These are phyloP conservation scores for Emmonsiellopsis sp. DNA, from an alignment of 2,329 filamentous ascomycete genomes.

Conservation along the genomic window DNA sequence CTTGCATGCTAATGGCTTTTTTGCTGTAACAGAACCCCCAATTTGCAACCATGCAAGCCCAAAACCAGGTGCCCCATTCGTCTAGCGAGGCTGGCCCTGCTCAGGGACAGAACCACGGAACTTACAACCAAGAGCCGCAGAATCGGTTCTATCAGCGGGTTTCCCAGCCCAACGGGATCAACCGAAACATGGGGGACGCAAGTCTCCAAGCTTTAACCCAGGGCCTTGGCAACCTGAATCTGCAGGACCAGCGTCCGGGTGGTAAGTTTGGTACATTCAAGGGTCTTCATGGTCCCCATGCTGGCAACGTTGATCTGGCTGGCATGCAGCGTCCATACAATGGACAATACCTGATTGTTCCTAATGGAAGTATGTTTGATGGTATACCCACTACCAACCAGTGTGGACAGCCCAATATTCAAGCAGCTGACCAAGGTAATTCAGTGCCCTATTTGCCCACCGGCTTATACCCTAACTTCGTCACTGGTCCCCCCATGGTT, in stretches of 20 bases:
- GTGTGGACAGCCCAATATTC: conserved; percentile 21
- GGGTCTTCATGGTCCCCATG: conserved; percentile 17
- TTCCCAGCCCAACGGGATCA: conserved; percentile 10
- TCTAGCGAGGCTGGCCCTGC: conserved; percentile 18
- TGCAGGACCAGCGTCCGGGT: conserved; percentile 21
- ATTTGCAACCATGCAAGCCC: conserved; percentile 17
- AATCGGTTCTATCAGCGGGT: conserved; percentile 17
- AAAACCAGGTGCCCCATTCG: conserved; percentile 17
- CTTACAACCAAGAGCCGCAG: conserved; percentile 19
- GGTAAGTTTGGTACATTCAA: conserved; percentile 22
- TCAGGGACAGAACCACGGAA: conserved; percentile 15
- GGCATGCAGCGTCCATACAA: conserved; percentile 19
- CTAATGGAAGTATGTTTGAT: conserved; percentile 25
- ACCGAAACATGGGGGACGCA: conserved; percentile 11
- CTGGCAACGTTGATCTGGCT: conserved; percentile 20
- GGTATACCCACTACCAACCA: conserved; percentile 21
- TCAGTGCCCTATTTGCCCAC: conserved; percentile 28
- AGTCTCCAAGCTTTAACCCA: conserved; percentile 15
- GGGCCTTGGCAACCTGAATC: conserved; percentile 18
- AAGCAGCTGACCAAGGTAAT: conserved; percentile 24
- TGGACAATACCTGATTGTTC: conserved; percentile 21
- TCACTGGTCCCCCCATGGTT: conserved; percentile 23
- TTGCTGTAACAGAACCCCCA: conserved; percentile 1
- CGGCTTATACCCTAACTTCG: conserved; percentile 29
- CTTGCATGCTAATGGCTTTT: not conserved